phyloP scores from a whole-genome alignment of 352 stramenopile genomes.

The Globisporangium apiculatum region DNA sequence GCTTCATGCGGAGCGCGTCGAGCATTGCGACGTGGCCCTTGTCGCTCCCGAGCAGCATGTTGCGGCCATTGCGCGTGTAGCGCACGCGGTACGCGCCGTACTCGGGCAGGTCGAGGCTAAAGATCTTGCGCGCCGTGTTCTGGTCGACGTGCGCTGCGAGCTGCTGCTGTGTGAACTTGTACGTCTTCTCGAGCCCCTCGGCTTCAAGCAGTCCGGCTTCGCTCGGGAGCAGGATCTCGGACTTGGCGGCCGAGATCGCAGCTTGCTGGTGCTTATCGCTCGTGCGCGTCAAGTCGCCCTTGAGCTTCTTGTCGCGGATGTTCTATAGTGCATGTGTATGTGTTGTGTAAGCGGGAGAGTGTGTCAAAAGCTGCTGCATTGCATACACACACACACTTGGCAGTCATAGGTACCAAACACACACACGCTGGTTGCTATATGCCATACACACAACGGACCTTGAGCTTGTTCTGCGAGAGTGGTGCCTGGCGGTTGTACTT shows the following conservation, averaged over 20 bases:
- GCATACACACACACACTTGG: not conserved
- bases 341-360: not conserved
- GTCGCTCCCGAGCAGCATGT: constrained; percentile 89
- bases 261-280: constrained; percentile 83
- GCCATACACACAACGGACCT: constrained; percentile 11
- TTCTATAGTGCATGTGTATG: constrained; percentile 10
- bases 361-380: not conserved
- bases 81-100: constrained; percentile 92
- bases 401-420: not conserved
- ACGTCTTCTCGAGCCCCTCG: constrained; percentile 96
- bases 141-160: constrained; percentile 85
- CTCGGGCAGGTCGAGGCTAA: constrained; percentile 89
- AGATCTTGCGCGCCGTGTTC: constrained; percentile 94
- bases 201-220: constrained; percentile 86
- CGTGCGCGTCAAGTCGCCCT: constrained; percentile 52
- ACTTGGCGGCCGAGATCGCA: constrained; percentile 78
- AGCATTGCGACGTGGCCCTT: constrained; percentile 95
- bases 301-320: constrained; percentile 89
- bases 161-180: constrained; percentile 93
- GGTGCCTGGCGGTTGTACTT: constrained; percentile 67
- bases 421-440: not conserved
- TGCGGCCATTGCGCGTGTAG: constrained; percentile 95
- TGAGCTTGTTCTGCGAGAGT: constrained; percentile 52
- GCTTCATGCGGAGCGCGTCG: constrained; percentile 88
- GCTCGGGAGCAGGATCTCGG: constrained; percentile 88